Percentiles rank a stretch among this genome's conserved stretches.
Evolutionary conservation across 257 asterid genomes (phyloP).

Genomic region (Plantago ovata): DNA sequence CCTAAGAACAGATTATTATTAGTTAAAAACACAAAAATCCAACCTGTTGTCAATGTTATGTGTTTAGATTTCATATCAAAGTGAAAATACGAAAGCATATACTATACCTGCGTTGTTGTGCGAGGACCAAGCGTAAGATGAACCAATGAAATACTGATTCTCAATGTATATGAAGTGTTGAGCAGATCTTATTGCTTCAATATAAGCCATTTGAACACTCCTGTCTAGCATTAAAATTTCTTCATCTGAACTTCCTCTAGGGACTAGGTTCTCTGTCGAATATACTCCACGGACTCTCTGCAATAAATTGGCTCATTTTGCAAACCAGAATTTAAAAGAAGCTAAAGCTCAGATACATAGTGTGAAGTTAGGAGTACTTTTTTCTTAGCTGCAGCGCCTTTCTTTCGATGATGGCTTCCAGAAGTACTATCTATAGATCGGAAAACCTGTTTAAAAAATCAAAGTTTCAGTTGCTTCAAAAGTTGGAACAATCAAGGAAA

Average conservation of each 20-base stretch:
- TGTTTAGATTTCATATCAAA: too few species aligned
- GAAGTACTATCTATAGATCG: conserved; percentile 61
- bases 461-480: background rate
- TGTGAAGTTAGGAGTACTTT: conserved; percentile 36
- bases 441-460: conserved; percentile 29
- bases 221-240: conserved; percentile 43
- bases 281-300: too few species aligned
- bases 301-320: background rate
- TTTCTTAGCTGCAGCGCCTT: conserved; percentile 49
- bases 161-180: conserved; percentile 52
- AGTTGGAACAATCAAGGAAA: background rate
- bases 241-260: conserved; percentile 19
- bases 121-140: conserved; percentile 50
- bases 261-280: conserved; percentile 49
- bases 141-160: conserved; percentile 54
- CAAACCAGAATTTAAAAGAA: background rate
- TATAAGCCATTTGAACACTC: conserved; percentile 49
- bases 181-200: conserved; percentile 52
- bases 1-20: too few species aligned
- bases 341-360: too few species aligned
- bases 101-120: too few species aligned
- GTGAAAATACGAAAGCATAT: too few species aligned
- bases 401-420: too few species aligned
- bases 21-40: too few species aligned
- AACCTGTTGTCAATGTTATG: too few species aligned